A percentile compares a stretch with the other conserved stretches of the same genome.
Conservation (phyloP, 2,329 filamentous ascomycete genomes). For the Tolypocladium paradoxum region DNA sequence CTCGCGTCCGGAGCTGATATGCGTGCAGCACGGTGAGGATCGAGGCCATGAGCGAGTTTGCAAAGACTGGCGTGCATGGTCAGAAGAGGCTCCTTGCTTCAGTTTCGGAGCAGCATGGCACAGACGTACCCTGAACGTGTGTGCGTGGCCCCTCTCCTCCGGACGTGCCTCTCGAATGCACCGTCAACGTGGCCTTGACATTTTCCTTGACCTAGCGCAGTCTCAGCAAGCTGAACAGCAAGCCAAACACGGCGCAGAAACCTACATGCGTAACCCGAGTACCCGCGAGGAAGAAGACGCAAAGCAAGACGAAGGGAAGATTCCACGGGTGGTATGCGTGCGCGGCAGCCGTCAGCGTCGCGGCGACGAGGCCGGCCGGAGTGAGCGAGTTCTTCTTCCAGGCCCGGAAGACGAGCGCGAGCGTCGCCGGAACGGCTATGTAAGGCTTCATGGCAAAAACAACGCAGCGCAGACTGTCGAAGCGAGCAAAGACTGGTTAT, state of each 20-base stretch:
- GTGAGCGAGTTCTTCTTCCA: constrained; percentile 70
- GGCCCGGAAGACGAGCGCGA: constrained; percentile 55
- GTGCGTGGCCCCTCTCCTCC: constrained; percentile 77
- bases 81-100: background rate
- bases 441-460: constrained; percentile 39
- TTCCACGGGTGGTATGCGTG: constrained; percentile 93
- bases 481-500: background rate
- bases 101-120: background rate
- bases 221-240: constrained; percentile 5
- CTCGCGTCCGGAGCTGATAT: constrained; percentile 43
- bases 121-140: constrained; percentile 58
- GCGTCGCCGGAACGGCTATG: constrained; percentile 46
- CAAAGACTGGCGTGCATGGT: constrained; percentile 47
- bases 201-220: constrained; percentile 67
- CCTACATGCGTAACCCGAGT: constrained; percentile 71
- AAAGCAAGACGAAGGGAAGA: constrained; percentile 74
- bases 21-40: constrained; percentile 49
- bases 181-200: constrained; percentile 70
- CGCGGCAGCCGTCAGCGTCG: constrained; percentile 60
- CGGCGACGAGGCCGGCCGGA: constrained; percentile 59
- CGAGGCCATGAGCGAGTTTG: constrained; percentile 75
- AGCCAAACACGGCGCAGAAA: background rate
- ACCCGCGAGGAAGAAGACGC: constrained; percentile 78
- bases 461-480: background rate
- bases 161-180: constrained; percentile 59